Conservation (phyloP, 2,329 filamentous ascomycete species). For the Raffaelea arxii region DNA sequence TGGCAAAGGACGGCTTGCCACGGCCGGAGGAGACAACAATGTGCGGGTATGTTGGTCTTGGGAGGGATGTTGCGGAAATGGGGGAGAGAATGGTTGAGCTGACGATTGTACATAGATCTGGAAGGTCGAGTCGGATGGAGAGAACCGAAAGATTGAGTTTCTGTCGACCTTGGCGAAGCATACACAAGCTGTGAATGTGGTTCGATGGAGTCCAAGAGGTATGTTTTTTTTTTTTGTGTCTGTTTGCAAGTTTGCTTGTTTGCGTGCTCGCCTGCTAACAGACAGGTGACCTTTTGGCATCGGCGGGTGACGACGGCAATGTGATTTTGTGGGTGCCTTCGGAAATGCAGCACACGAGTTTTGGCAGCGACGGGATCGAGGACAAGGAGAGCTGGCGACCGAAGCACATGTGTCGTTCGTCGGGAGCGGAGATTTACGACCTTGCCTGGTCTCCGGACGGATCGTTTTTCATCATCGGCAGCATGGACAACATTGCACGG, state of each 20-base stretch:
- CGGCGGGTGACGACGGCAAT: constrained; percentile 94
- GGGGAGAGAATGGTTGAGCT: neutral
- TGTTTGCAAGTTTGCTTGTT: neutral
- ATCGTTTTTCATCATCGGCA: constrained; percentile 91
- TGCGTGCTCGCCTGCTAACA: constrained; percentile 10
- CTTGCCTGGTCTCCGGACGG: constrained; percentile 98
- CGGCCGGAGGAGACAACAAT: constrained; percentile 92
- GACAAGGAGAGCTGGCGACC: constrained; percentile 96
- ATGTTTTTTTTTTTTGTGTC: constrained; percentile 17
- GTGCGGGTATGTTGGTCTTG: constrained; percentile 58
- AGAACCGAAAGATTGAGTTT: constrained; percentile 84
- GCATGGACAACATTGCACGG: constrained; percentile 96
- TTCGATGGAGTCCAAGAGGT: constrained; percentile 93
- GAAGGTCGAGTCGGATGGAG: constrained; percentile 77
- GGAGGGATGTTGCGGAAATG: neutral
- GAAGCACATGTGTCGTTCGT: constrained; percentile 95
- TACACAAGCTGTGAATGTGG: constrained; percentile 95
- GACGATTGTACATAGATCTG: constrained; percentile 54
- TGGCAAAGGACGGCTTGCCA: constrained; percentile 85
- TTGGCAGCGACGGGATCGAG: constrained; percentile 78
- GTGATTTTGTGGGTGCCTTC: constrained; percentile 93
- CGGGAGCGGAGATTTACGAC: constrained; percentile 94
- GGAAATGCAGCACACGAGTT: constrained; percentile 57
- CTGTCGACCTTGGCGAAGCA: constrained; percentile 87
- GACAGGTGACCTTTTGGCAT: constrained; percentile 82